These are phyloP conservation scores for Tubosaeta brunneosetosa DNA, from an alignment of 768 basidiomycete species.

Conservation along the genomic window DNA sequence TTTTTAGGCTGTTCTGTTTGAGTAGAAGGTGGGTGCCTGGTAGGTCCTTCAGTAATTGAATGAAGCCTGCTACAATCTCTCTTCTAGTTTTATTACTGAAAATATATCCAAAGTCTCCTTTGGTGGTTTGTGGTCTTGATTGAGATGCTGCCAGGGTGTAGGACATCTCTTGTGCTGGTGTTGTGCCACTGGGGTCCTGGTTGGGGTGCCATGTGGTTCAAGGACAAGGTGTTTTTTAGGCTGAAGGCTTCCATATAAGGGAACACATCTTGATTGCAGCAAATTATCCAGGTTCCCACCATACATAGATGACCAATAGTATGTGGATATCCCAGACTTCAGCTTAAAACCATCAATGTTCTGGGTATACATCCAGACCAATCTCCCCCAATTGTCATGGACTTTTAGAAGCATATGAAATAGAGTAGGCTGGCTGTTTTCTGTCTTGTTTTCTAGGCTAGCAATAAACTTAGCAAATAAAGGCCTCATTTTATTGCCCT, in stretches of 20 bases:
- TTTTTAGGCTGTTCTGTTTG: no score
- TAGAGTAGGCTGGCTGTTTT: conserved; percentile 1
- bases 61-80: no score
- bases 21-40: no score
- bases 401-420: conserved; percentile 10
- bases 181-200: no score
- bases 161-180: not conserved
- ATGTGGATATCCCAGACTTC: conserved; percentile 2
- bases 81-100: no score
- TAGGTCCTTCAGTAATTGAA: no score
- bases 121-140: no score
- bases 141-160: no score
- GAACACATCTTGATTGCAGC: not conserved
- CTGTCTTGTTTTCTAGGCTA: not conserved
- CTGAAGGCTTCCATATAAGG: conserved; percentile 5
- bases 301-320: conserved; percentile 9
- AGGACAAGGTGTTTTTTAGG: no score
- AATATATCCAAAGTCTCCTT: no score
- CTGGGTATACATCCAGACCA: conserved; percentile 10
- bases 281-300: no score
- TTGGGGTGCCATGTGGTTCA: no score
- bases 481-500: not conserved
- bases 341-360: conserved; percentile 12
- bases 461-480: not conserved
- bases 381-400: not conserved